Base-by-base conservation (phyloP, 352 stramenopile species). In the Plasmopara viticola region DNA sequence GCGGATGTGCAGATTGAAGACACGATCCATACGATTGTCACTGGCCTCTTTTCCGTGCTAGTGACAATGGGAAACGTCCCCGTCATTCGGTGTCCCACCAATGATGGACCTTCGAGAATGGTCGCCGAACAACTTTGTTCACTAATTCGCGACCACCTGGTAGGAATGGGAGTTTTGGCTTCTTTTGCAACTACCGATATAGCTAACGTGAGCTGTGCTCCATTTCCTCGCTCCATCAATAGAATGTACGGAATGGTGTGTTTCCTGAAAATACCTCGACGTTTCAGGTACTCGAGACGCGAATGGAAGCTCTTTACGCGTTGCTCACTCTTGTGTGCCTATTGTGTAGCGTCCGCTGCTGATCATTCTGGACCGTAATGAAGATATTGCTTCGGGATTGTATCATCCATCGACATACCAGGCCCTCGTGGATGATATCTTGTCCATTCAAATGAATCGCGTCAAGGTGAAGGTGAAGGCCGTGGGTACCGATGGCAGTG, bases 321-420 rank as follows among this genome's bases (percentile, higher is more conserved):
- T 35, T 12, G 7, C 10, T 35, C 0, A 35, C 31, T 35, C 31
- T 12, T 35, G 4, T 5, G 5, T 35, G 31, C 31, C 6, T 30
- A 28, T 30, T 44, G 7, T 42, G 33, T 25, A 96, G 74, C 80
- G 95, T 51, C 95, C 96, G 0, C 81, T 99, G 15, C 56, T 99
- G 50, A 93, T 99, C 35, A 94, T 99, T 51, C 84, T 98, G 72
- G 95, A 99, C 68, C 94, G 96, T 12, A 98, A 97, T 62, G 87
- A 96, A 68, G 95, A 99, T 68, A 74, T 99, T 18, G 84, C 96
- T 15, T 96, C 94, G 38, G 90, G 90, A 45, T 72, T 99, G 42
- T 85, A 98, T 64, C 96, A 99, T 62, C 94, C 89, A 6, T 97
- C 90, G 33, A 92, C 84, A n/a, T 94, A 95, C 52, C 82, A 93